Conservation (phyloP, 306 rosid genomes). For the peach (Prunus persica) region DNA sequence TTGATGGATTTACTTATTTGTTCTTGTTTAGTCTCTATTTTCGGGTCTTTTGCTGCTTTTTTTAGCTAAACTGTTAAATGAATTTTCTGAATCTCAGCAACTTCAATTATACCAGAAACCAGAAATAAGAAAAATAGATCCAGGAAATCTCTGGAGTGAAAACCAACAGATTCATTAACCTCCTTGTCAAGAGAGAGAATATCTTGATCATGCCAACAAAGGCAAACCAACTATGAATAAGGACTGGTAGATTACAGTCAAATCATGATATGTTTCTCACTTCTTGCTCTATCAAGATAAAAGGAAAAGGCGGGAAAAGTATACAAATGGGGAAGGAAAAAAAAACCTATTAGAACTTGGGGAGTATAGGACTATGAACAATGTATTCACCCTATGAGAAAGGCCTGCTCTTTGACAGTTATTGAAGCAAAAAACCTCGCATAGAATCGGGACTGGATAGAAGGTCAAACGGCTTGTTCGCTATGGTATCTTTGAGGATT, state of each 20-base stretch:
- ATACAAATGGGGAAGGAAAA: not conserved
- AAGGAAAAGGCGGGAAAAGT: constrained; percentile 1
- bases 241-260: constrained; percentile 6
- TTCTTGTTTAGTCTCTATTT: not conserved
- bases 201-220: not conserved
- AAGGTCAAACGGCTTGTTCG: constrained; percentile 59
- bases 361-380: constrained; percentile 56
- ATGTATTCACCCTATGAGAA: constrained; percentile 14
- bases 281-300: constrained; percentile 12
- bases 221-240: constrained; percentile 14
- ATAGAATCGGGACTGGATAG: constrained; percentile 58
- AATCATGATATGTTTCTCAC: constrained; percentile 10
- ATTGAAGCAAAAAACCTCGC: constrained; percentile 49
- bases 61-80: not conserved
- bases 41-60: not conserved
- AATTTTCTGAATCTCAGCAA: not conserved
- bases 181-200: not conserved
- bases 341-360: constrained; percentile 16
- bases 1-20: not conserved
- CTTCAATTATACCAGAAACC: not conserved
- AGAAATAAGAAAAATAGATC: not conserved
- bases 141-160: not conserved
- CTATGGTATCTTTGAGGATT: constrained; percentile 72
- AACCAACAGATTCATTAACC: not conserved
- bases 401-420: constrained; percentile 27